Evolutionary conservation across 2,329 filamentous ascomycete genomes (phyloP).

Genomic region (Colletotrichum acutatum): DNA sequence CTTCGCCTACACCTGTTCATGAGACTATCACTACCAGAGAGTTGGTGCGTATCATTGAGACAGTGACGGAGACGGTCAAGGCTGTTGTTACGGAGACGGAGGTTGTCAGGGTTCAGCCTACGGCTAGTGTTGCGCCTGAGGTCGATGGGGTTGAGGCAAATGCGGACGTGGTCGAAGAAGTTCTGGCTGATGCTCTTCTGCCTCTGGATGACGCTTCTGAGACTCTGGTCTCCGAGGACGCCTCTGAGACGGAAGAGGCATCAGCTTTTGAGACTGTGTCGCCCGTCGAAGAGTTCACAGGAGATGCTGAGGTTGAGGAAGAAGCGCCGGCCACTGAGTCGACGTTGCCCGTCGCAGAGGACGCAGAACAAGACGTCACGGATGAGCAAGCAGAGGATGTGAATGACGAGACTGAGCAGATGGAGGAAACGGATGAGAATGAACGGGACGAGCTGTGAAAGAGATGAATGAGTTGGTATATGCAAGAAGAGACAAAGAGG

Average conservation of each 20-base stretch:
- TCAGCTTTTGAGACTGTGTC: neutral
- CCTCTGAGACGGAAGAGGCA: neutral
- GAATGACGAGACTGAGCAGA: neutral
- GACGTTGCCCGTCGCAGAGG: neutral
- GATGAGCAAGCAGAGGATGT: neutral
- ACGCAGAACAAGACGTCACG: neutral
- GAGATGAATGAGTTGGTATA: neutral
- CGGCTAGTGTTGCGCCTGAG: neutral
- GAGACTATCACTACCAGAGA: slow-evolving; percentile 44
- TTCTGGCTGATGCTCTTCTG: neutral
- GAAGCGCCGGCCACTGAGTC: neutral
- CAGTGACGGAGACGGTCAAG: slow-evolving; percentile 42
- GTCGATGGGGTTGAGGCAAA: neutral
- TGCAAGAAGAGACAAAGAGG: neutral
- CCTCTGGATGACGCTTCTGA: neutral
- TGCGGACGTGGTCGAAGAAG: neutral
- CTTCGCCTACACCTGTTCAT: slow-evolving; percentile 24
- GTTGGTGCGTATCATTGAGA: slow-evolving; percentile 48
- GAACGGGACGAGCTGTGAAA: slow-evolving; percentile 12
- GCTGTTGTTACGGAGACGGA: slow-evolving; percentile 42
- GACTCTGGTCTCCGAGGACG: neutral
- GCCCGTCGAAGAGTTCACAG: neutral
- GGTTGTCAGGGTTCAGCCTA: slow-evolving; percentile 20
- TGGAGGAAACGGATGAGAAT: neutral
- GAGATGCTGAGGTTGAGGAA: neutral